Evolutionary conservation across 2,329 filamentous ascomycete species (phyloP), one percentile per base, ranked within the genome.

Genomic region (Botrytis cinerea): DNA sequence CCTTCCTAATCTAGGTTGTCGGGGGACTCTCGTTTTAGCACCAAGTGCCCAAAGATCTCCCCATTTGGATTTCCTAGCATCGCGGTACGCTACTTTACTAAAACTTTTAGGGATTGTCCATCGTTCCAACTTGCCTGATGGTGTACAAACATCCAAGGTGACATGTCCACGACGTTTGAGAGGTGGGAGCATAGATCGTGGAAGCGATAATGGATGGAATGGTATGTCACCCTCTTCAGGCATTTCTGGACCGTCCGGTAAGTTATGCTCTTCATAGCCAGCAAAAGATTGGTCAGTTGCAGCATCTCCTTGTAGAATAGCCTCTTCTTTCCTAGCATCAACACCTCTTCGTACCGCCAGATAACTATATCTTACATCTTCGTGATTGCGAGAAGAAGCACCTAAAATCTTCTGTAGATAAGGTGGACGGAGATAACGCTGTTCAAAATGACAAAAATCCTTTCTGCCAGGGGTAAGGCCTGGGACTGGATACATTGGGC

Each of bases 21-120:
- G 85, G 2, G 83, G 80, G 6, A 92, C 87, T 20, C 94, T 87
- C 0, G 94, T 97, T 86, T 98, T 98, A 35, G 95, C 95, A 0
- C 96, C 96, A 0, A 98, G 86, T 0, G 95, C 94, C 96, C 96
- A 99, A 16, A 98, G 85, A 81, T 98, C 96, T 57, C 96, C 96
- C 96, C 95, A 98, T 71, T 84, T 85, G 0, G 92, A 88, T 84
- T 99, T 99, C 75, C 96, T 90, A 51, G 96, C 96, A 81, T 98
- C 96, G 78, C 93, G 93, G 84, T 95, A 98, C 0, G 94, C 94
- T 78, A 92, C 90, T 78, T 88, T 91, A 81, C 91, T 91, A 83
- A 91, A 96, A 74, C 91, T 94, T 78, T 90, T 90, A 2, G 95
- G 93, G 0, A 99, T 91, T 0, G 92, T 96, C 96, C 96, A 99